Base-by-base conservation (phyloP, 2,329 filamentous ascomycete species). In the Sporothrix curviconia region DNA sequence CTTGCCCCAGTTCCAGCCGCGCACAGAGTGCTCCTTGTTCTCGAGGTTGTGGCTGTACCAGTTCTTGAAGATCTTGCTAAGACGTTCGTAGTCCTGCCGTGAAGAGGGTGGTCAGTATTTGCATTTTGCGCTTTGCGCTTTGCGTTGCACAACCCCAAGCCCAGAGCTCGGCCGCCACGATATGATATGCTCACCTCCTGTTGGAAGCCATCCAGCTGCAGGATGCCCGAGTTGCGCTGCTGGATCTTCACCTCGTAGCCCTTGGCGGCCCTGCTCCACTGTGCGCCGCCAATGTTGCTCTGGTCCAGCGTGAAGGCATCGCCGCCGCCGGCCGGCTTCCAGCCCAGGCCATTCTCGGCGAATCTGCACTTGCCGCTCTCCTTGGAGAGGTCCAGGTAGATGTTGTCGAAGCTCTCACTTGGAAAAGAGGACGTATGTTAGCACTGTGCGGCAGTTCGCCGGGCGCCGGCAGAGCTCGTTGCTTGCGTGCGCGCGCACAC, bases 1-100 rank as follows among this genome's bases (percentile, higher is more conserved):
- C 75, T 97, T 99, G 67, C 94, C 94, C 95, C 94, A 99, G 72
- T 99, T 99, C 94, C 94, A 99, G 57, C 94, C 94, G 65, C 94
- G 85, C 59, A 99, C 78, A 24, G 94, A 91, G 72, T 97, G 94
- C 73, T 99, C 94, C 72, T 90, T 90, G 71, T 84, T 89, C 71
- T 97, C 92, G 59, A 99, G 81, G 66, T 86, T 91, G 67, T 94
- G 87, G 74, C 90, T 94, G 75, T 97, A 99, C 90, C 92, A 97
- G 68, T 92, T 89, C 77, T 96, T 97, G 81, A 99, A 96, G 64
- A 94, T 84, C 71, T 96, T 96, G 74, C 78, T 82, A 14, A 96
- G 77, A 56, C 94, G 89, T 64, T 99, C 94, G 65, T 90, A 89
- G 71, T 99, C 92, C 80, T 90, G 67, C 32, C 19, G 24, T 40